Base-by-base conservation (phyloP, 257 asterid genomes). In the Parsonsia alboflavescens region DNA sequence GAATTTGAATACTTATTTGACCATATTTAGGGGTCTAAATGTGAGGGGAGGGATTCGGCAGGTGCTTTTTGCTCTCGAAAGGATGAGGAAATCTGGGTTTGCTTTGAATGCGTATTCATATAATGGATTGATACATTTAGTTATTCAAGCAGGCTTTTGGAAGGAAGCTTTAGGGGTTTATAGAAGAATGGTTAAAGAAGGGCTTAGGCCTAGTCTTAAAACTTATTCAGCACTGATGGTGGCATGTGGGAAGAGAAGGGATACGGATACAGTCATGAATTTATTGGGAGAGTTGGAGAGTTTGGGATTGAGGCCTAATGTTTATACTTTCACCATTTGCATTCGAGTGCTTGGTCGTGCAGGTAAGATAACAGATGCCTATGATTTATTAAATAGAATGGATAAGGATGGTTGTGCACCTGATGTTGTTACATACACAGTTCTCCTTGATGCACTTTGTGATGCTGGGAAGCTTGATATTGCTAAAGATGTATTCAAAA, bases 171-270 rank as follows among this genome's bases (percentile, higher is more conserved):
- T 94, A 58, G 73, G 75, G 73, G 79, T 87, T 13, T 89, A 92
- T 79, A 87, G 80, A 57, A 87, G 97, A 83, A 90, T 92, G 97
- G 82, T 94, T 26, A 85, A 86, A 0, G 99, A 92, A 79, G 91
- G 78, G 75, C 78, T 85, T 82, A 94, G 86, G 85, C 99, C 97
- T 50, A 92, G 97, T 80, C 97, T 92, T 79, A 94, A 94, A 84
- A 86, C 99, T 15, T 94, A 89, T 78, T 94, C 99, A 17, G 97
- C 99, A 4, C 83, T 94, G 53, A 92, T 94, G 99, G 99, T 94
- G 46, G 96, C 99, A 45, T 82, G 86, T 81, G 99, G 97, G 71
- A 94, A 81, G 84, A 84, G 86, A 81, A 86, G 91, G 73, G 97
- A 94, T 73, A 88, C 87, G 54, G 89, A 86, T 59, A 92, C 93